Conservation (phyloP, 2,329 filamentous ascomycete genomes). For the Cladosporium austrohemisphaericum region DNA sequence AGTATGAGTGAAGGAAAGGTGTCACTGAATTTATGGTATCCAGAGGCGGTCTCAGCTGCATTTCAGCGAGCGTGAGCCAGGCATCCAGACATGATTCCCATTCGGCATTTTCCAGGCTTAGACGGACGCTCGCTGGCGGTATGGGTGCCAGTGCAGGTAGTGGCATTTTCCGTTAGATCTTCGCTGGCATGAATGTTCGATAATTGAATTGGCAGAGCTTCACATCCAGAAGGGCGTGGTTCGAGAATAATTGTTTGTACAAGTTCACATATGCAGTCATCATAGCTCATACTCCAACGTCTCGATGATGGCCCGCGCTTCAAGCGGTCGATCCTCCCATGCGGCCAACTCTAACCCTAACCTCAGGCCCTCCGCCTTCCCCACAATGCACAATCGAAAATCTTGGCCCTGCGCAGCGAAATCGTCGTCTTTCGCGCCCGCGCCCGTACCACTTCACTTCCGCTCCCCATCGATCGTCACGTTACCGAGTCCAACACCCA, state of each 20-base stretch:
- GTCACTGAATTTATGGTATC: conserved; percentile 43
- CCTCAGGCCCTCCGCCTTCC: too few relatives aligned
- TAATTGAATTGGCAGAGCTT: too few relatives aligned
- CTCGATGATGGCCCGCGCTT: too few relatives aligned
- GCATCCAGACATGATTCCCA: conserved; percentile 75
- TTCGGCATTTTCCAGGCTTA: conserved; percentile 63
- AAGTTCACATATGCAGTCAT: conserved; percentile 12
- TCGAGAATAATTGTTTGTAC: too few relatives aligned
- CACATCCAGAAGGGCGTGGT: too few relatives aligned
- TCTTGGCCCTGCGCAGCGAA: not conserved
- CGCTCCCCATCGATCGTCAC: conserved; percentile 47
- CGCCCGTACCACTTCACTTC: conserved; percentile 17
- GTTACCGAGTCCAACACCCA: conserved; percentile 44
- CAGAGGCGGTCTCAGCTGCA: not conserved
- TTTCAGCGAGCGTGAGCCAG: conserved; percentile 65
- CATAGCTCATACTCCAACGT: too few relatives aligned
- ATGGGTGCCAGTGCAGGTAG: conserved; percentile 75
- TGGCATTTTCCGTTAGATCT: conserved; percentile 32
- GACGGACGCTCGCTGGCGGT: conserved; percentile 64
- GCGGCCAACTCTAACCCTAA: too few relatives aligned
- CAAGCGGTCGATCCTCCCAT: too few relatives aligned
- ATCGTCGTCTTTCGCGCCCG: too few relatives aligned
- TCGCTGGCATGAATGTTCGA: not conserved
- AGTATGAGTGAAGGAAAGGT: conserved; percentile 65
- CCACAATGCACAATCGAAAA: conserved; percentile 13